Evolutionary conservation across 768 basidiomycete species (phyloP).

Genomic region (Trametes cinnabarina): DNA sequence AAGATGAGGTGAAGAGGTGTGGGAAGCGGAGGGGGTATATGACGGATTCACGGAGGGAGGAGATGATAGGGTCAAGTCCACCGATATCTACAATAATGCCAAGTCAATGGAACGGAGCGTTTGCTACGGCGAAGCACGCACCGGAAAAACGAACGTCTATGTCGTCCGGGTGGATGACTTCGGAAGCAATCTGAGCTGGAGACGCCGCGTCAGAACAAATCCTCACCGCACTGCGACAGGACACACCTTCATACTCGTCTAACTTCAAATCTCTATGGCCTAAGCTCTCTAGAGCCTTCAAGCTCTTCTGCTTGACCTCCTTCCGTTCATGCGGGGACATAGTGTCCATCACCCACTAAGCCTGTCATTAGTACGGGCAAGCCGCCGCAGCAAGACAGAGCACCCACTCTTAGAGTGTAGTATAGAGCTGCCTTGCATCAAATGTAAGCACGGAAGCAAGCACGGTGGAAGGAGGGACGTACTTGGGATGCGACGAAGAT

Average conservation of each 20-base stretch:
- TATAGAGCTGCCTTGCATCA: constrained; percentile 67
- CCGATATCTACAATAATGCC: constrained; percentile 64
- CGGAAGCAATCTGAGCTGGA: constrained; percentile 80
- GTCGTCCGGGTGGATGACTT: constrained; percentile 91
- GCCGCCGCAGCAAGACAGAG: not conserved
- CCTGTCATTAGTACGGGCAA: not conserved
- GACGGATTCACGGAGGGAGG: constrained; percentile 89
- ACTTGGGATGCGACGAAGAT: constrained; percentile 54
- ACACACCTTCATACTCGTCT: constrained; percentile 87
- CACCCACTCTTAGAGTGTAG: constrained; percentile 68
- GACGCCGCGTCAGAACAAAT: constrained; percentile 7
- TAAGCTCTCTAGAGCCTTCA: constrained; percentile 66
- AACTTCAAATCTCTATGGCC: constrained; percentile 74
- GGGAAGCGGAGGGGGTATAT: constrained; percentile 95
- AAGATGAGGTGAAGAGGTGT: constrained; percentile 76
- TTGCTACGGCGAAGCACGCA: constrained; percentile 30
- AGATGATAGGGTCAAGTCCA: constrained; percentile 87
- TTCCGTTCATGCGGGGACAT: constrained; percentile 49
- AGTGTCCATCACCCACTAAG: constrained; percentile 65
- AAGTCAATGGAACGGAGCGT: not conserved
- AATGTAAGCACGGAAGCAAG: not conserved
- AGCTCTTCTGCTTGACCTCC: constrained; percentile 64
- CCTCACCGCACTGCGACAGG: not conserved
- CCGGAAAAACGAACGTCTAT: constrained; percentile 75
- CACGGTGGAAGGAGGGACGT: constrained; percentile 17